Base-by-base conservation (phyloP, 2,329 filamentous ascomycete species). In the Atkinsonella texensis region DNA sequence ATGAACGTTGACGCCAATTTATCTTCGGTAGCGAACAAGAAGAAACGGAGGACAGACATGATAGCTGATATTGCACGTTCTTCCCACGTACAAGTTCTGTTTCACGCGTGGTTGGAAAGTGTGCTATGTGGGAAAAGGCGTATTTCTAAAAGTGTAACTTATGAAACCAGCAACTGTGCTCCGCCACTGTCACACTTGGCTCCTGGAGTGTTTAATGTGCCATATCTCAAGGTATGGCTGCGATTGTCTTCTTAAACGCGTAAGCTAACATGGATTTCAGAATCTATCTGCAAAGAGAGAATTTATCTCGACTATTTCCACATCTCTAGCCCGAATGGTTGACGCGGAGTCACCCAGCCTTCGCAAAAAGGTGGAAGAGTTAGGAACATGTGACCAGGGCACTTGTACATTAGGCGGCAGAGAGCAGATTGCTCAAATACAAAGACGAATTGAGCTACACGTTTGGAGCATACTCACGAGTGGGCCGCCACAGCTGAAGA, bases 141-240 rank as follows among this genome's bases (percentile, higher is more conserved):
- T 44, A 58, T 51, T 31, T 57, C 56, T 10, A 57, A 54, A 39
- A 59, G 57, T 1, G 53, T 67, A 6, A 54, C 51, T 44, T 49
- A 62, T 1, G 17, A 52, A 6, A 51, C 57, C 2, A 52, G 52
- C n/a, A 57, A 44, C 11, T 42, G 54, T 15, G 42, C 56, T 3
- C 54, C 55, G 12, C 59, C 63, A 8, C 56, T 71, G 10, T 54
- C 55, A 2, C 52, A 51, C 2, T 45, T 70, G 6, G 60, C 60
- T 4, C 69, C 69, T 0, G 65, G 65, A 15, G 65, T 70, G 15
- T 70, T 71, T 31, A 56, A 69, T 48, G 57, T 65, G 28, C 56
- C 59, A 15, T 68, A 69, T 57, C 57, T 70, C 12, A 62, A 62
- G 56, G 69, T 69, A 58, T 38, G 28, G 5, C 20, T 12, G 23